Percentiles rank a stretch among this genome's conserved stretches.
phyloP scores from a whole-genome alignment of 352 stramenopile genomes.

The Phytopythium ostracodes region DNA sequence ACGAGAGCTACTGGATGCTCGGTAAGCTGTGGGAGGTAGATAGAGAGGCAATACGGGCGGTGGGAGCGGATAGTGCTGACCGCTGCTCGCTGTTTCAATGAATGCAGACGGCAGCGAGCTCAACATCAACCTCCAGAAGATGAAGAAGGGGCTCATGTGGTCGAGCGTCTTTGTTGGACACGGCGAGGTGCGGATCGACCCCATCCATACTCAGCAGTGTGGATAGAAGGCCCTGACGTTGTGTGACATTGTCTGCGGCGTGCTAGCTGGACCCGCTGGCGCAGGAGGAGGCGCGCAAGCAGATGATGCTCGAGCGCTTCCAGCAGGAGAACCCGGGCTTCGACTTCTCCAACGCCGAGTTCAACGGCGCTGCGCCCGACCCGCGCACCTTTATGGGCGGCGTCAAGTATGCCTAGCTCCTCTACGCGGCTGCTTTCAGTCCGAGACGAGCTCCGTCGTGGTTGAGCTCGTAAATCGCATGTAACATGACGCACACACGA shows the following conservation, averaged over 20 bases:
- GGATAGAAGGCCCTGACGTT: not conserved
- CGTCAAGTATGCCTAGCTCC: constrained; percentile 73
- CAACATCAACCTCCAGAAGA: constrained; percentile 94
- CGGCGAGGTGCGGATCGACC: constrained; percentile 42
- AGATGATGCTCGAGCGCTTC: constrained; percentile 98
- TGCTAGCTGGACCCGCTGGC: constrained; percentile 85
- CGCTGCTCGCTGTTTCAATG: not conserved
- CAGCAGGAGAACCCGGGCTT: constrained; percentile 98
- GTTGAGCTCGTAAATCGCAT: not conserved
- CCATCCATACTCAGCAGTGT: not conserved
- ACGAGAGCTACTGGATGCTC: constrained; percentile 96
- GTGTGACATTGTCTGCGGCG: not conserved
- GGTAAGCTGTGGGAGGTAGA: constrained; percentile 32
- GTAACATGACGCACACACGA: constrained; percentile 3
- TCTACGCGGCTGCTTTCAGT: not conserved
- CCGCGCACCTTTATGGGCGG: constrained; percentile 97
- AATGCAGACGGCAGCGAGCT: constrained; percentile 81
- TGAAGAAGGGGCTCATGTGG: constrained; percentile 95
- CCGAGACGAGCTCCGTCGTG: not conserved
- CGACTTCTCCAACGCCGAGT: constrained; percentile 97
- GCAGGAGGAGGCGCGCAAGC: constrained; percentile 92
- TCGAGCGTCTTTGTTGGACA: constrained; percentile 86
- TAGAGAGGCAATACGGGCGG: not conserved
- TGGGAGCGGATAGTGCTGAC: not conserved
- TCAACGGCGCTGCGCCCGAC: constrained; percentile 95